Evolutionary conservation across 2,329 filamentous ascomycete species (phyloP).

Genomic region (Exophiala sp.): DNA sequence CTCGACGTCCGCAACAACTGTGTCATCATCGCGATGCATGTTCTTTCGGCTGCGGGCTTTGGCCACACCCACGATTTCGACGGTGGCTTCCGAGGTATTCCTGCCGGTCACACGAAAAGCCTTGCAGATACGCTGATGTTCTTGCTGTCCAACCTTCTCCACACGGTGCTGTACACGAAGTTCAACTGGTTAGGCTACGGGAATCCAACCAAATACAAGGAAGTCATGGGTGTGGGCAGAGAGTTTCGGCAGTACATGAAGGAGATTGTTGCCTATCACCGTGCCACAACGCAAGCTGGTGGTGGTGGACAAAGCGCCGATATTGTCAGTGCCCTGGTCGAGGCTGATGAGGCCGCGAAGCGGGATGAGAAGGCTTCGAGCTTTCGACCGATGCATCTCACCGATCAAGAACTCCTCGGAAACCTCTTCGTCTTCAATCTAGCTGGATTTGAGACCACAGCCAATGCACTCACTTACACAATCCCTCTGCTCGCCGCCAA

Average conservation of each 20-base stretch:
- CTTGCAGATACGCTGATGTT: slow-evolving; percentile 29
- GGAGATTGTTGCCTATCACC: slow-evolving; percentile 21
- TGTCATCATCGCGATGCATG: slow-evolving; percentile 36
- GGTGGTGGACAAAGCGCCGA: slow-evolving; percentile 20
- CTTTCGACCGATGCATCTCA: slow-evolving; percentile 31
- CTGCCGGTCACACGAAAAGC: slow-evolving; percentile 26
- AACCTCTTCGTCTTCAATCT: slow-evolving; percentile 51
- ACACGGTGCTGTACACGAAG: slow-evolving; percentile 21
- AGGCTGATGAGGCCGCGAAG: slow-evolving; percentile 25
- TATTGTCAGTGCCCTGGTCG: slow-evolving; percentile 22
- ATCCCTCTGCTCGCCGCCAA: slow-evolving; percentile 45
- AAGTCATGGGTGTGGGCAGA: background rate
- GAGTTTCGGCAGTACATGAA: slow-evolving; percentile 25
- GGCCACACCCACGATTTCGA: slow-evolving; percentile 28
- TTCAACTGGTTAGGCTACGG: background rate
- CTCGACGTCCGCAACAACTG: slow-evolving; percentile 32
- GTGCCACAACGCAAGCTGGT: slow-evolving; percentile 29
- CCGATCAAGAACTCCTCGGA: slow-evolving; percentile 46
- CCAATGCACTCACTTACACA: slow-evolving; percentile 44
- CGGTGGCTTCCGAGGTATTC: slow-evolving; percentile 6
- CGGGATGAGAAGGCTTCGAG: slow-evolving; percentile 35
- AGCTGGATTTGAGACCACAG: slow-evolving; percentile 52
- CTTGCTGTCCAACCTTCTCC: slow-evolving; percentile 1
- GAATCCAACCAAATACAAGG: background rate
- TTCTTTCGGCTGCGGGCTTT: slow-evolving; percentile 38